A percentile compares a stretch with the other conserved stretches of the same genome.
phyloP scores from a whole-genome alignment of 2,329 filamentous ascomycete species.

The Calonectria henricotiae region DNA sequence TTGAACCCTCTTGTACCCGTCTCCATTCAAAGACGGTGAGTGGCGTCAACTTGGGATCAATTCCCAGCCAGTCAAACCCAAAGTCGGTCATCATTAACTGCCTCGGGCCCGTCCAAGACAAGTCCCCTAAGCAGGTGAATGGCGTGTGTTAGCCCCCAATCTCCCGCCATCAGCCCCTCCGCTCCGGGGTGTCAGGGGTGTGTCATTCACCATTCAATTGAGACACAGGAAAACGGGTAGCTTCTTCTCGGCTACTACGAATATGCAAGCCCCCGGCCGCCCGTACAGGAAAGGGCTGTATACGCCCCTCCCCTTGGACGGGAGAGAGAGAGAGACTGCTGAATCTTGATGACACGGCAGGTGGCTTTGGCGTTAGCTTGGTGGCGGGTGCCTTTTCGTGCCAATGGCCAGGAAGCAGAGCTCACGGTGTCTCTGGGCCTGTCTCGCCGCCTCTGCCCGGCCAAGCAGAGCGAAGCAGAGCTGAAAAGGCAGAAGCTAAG shows the following conservation, averaged over 20 bases:
- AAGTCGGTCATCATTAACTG: not conserved
- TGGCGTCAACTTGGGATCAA: conserved; percentile 24
- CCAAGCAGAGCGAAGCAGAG: conserved; percentile 16
- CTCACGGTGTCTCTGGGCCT: conserved; percentile 5
- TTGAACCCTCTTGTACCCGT: conserved; percentile 20
- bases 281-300: not conserved
- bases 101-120: conserved; percentile 8
- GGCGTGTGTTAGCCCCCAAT: conserved; percentile 17
- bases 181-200: not conserved
- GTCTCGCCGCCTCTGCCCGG: conserved; percentile 16
- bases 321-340: conserved; percentile 9
- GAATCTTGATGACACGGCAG: conserved; percentile 23
- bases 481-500: conserved; percentile 17
- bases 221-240: conserved; percentile 12
- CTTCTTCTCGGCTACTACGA: conserved; percentile 7
- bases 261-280: conserved; percentile 18
- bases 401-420: conserved; percentile 2
- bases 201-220: conserved; percentile 23
- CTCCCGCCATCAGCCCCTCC: conserved; percentile 13
- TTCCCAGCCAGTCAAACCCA: conserved; percentile 18
- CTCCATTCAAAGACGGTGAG: conserved; percentile 8
- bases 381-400: conserved; percentile 19
- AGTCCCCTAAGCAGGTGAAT: conserved; percentile 6
- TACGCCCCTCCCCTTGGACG: not conserved
- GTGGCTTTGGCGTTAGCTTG: conserved; percentile 7